phyloP scores from a whole-genome alignment of 805 yeast species.

The Kazachstania taianensis region DNA sequence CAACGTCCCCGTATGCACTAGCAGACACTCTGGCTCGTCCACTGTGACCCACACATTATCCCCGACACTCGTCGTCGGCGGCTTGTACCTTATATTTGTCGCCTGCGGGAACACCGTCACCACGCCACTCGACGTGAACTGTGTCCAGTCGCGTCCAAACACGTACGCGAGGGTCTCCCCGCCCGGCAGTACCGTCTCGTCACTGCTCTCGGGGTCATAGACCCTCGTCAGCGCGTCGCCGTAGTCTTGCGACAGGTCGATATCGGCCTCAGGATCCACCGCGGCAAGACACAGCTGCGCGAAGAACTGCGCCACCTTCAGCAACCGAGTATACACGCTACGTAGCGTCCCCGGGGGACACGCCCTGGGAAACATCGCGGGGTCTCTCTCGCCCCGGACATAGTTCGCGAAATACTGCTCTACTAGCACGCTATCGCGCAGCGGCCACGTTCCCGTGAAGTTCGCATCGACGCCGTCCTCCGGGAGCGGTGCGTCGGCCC shows the following conservation, averaged over 20 bases:
- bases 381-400: background rate
- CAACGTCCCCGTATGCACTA: slow-evolving; percentile 22
- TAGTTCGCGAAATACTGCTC: slow-evolving; percentile 20
- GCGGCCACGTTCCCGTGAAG: slow-evolving; percentile 18
- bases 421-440: slow-evolving; percentile 7
- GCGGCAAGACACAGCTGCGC: slow-evolving; percentile 14
- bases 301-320: slow-evolving; percentile 18
- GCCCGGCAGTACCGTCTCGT: slow-evolving; percentile 4
- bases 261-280: slow-evolving; percentile 3
- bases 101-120: slow-evolving; percentile 22
- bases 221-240: slow-evolving; percentile 10
- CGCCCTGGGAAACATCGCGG: slow-evolving; percentile 12
- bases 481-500: slow-evolving; percentile 1
- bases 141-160: slow-evolving; percentile 11
- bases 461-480: slow-evolving; percentile 19
- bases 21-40: slow-evolving; percentile 18
- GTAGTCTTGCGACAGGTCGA: background rate
- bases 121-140: slow-evolving; percentile 17
- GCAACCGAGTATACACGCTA: slow-evolving; percentile 14
- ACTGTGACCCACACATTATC: slow-evolving; percentile 21
- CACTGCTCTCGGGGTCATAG: slow-evolving; percentile 6
- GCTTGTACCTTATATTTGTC: slow-evolving; percentile 17
- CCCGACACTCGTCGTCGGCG: slow-evolving; percentile 15
- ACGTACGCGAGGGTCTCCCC: slow-evolving; percentile 15
- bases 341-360: slow-evolving; percentile 9